These are phyloP conservation scores for Tylopilus vinaceipallidus DNA, from an alignment of 768 basidiomycete species.

Conservation along the genomic window DNA sequence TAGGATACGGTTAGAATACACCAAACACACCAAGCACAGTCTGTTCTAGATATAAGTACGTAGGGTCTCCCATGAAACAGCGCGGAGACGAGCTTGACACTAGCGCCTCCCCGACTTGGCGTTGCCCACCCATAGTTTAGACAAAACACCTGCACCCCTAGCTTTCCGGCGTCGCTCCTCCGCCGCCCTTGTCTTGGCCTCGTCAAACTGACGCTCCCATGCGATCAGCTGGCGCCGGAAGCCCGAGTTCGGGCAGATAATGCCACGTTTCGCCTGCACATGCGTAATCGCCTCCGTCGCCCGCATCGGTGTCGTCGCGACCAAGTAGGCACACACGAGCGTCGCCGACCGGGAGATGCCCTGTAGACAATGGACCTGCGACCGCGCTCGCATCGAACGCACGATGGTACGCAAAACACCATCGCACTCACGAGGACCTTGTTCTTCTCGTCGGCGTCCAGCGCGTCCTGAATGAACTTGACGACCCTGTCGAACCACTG, in stretches of 20 bases:
- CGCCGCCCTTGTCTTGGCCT: slow-evolving; percentile 18
- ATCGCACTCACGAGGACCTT: slow-evolving; percentile 52
- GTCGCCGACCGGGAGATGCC: slow-evolving; percentile 77
- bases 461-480: slow-evolving; percentile 49
- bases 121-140: slow-evolving; percentile 17
- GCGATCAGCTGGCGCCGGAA: slow-evolving; percentile 57
- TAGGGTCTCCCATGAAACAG: too few species aligned
- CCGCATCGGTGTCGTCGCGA: slow-evolving; percentile 50
- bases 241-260: slow-evolving; percentile 65
- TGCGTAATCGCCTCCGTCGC: slow-evolving; percentile 53
- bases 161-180: slow-evolving; percentile 16
- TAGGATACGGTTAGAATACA: not conserved
- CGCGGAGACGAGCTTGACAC: too few species aligned
- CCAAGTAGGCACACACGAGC: slow-evolving; percentile 70
- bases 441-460: slow-evolving; percentile 41
- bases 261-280: slow-evolving; percentile 53
- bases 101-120: not conserved
- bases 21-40: too few species aligned
- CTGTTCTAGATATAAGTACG: too few species aligned
- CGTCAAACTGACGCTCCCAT: slow-evolving; percentile 34
- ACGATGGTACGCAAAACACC: not conserved
- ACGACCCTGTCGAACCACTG: slow-evolving; percentile 48
- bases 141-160: slow-evolving; percentile 6
- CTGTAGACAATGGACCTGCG: slow-evolving; percentile 72
- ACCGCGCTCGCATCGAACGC: not conserved